Percentiles rank a stretch among this genome's conserved stretches.
These are phyloP conservation scores for Paspalum notatum DNA, from an alignment of 176 grass and related monocot genomes.

Conservation along the genomic window DNA sequence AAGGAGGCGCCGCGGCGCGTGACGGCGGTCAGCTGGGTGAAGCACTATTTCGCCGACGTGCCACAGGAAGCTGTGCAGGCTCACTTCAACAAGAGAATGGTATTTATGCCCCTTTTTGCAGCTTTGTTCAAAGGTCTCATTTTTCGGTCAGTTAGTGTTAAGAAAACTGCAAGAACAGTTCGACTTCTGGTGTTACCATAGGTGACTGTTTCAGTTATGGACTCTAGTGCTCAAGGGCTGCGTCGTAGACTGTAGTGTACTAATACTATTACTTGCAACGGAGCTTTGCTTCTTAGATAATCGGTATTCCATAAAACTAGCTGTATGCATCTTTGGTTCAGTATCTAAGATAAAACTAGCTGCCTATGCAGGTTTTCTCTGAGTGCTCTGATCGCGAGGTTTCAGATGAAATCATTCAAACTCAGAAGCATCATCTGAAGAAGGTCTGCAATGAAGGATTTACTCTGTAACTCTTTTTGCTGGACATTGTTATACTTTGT, in stretches of 20 bases:
- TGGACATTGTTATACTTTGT: background rate
- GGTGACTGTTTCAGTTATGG: background rate
- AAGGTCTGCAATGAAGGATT: slow-evolving; percentile 38
- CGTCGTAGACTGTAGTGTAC: background rate
- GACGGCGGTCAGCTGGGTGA: slow-evolving; percentile 78
- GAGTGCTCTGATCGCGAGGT: slow-evolving; percentile 46
- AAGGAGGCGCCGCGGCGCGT: slow-evolving; percentile 48
- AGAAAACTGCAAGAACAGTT: background rate
- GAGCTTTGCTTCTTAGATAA: slow-evolving; percentile 17
- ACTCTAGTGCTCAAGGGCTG: background rate
- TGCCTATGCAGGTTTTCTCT: slow-evolving; percentile 62
- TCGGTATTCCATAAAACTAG: no score
- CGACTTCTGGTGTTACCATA: background rate
- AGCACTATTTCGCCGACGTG: slow-evolving; percentile 79
- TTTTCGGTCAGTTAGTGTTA: background rate
- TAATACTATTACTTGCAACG: background rate
- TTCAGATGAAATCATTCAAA: slow-evolving; percentile 39
- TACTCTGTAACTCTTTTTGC: background rate
- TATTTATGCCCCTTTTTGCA: slow-evolving; percentile 11
- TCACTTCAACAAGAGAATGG: slow-evolving; percentile 72
- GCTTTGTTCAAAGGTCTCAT: background rate
- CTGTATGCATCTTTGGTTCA: background rate
- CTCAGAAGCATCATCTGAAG: slow-evolving; percentile 47
- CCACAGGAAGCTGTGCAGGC: slow-evolving; percentile 64
- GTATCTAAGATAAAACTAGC: background rate